These are phyloP conservation scores for Pisolithus microcarpus DNA, from an alignment of 768 basidiomycete species.

Conservation along the genomic window DNA sequence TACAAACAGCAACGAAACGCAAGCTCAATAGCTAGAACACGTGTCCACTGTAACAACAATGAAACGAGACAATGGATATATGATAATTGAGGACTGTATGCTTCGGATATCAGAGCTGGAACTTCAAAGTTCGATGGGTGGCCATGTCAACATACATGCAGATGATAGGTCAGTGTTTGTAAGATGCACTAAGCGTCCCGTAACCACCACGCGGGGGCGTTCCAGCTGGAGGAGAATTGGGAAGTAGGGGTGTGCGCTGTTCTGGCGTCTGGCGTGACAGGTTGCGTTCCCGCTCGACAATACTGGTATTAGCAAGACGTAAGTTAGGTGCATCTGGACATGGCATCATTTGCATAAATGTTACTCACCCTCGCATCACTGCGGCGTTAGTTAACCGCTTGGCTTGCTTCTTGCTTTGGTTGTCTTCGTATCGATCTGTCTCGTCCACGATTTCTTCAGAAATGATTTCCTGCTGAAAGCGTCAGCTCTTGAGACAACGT, in stretches of 20 bases:
- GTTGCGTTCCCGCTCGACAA: slow-evolving; percentile 47
- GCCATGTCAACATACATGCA: too few relatives aligned
- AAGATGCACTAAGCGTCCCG: too few relatives aligned
- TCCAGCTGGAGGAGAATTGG: background rate
- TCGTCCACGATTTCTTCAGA: slow-evolving; percentile 95
- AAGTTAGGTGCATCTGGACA: background rate
- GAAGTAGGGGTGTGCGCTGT: slow-evolving; percentile 34
- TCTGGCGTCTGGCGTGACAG: slow-evolving; percentile 19
- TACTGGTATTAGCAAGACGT: slow-evolving; percentile 26
- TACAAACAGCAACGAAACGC: too few relatives aligned
- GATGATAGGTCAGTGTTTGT: too few relatives aligned
- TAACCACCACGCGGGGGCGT: background rate
- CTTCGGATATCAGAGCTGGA: too few relatives aligned
- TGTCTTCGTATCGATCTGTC: slow-evolving; percentile 86
- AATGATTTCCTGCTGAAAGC: slow-evolving; percentile 70
- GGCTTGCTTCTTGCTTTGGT: slow-evolving; percentile 70
- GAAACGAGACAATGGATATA: too few relatives aligned
- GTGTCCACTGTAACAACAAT: too few relatives aligned
- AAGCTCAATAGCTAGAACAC: too few relatives aligned
- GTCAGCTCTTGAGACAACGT: background rate
- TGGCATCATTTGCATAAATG: background rate
- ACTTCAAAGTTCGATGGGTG: background rate
- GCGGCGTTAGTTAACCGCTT: slow-evolving; percentile 64
- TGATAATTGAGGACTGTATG: too few relatives aligned
- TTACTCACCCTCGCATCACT: slow-evolving; percentile 66